Evolutionary conservation across 495 filamentous ascomycete species (phyloP), one percentile per base, ranked within the genome.

Genomic region (Letharia lupina): DNA sequence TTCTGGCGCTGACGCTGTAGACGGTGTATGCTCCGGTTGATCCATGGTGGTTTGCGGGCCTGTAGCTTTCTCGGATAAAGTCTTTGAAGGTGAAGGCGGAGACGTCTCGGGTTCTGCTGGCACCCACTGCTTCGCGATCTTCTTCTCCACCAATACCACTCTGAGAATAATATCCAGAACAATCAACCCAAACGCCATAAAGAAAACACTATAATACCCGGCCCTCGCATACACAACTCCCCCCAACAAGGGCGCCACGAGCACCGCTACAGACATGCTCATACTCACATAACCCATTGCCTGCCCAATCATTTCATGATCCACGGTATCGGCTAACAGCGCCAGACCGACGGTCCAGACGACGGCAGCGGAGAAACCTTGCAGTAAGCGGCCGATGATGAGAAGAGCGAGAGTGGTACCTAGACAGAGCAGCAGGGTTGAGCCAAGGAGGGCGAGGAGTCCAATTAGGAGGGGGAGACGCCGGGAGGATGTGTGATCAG

Each of bases 261-360:
- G 77, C 39, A 89, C 80, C 0, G 83, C 89, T 15, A 91, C 58
- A 57, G 82, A 87, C 79, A 93, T 87, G 15, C 84, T 84, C 71
- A 90, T 76, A 64, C 80, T 83, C 3, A 91, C 82, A 73, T 85
- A 93, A 4, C 92, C 92, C 80, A 96, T 85, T 0, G 83, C 82
- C 67, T 90, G 79, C 0, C 89, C 91, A 57, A 93, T 79, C 6
- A 82, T 77, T 10, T 83, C 78, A 63, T 81, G 82, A 0, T 84
- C 86, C 62, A 93, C 87, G 0, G 91, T 96, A 67, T 96, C 92
- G 7, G 88, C 89, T n/a, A 96, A 75, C n/a, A 96, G 75, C 0
- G 92, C 91, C n/a, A 89, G 52, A 6, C 62, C 83, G 6, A 88
- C 86, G 0, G 86, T 87, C 89, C 91, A 96, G 7, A 96, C 90